Base-by-base conservation (phyloP, 2,329 filamentous ascomycete genomes). In the Claviceps citrina region DNA sequence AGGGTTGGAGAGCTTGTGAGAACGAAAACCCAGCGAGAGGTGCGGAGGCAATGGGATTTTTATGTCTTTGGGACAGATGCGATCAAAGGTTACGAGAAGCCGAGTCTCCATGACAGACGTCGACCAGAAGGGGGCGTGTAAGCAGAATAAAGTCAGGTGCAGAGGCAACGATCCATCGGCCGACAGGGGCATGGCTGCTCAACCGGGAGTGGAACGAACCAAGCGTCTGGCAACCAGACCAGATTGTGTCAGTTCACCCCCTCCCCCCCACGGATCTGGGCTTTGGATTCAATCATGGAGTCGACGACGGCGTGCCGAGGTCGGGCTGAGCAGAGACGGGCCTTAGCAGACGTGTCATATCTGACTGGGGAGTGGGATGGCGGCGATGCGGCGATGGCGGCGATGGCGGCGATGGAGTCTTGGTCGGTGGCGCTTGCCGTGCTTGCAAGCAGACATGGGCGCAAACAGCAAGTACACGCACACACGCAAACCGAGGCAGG, bases 271-370 rank as follows among this genome's bases (percentile, higher is more conserved):
- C 44, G 39, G 43, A 43, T 42, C 42, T 43, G 49, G 37, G 35
- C 35, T 31, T 43, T 44, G 44, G 42, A 8, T 41, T 34, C 43
- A 38, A 40, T 24, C 50, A 55, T 55, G 26, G 47, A 45, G 49
- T 50, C 48, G 44, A 46, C 44, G 45, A 51, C 36, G 43, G 50
- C 40, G 31, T 49, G 41, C 53, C 43, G 42, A 50, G 31, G 22
- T 27, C 36, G 37, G 33, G 18, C 40, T 44, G 46, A 47, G 42
- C 45, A 44, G 42, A 46, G 45, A n/a, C 28, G 15, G 25, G 33
- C 10, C 41, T 46, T 47, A 52, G 50, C 42, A 57, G 56, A 59
- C 56, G 48, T 59, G 56, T 59, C 56, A 58, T 52, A 57, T 59
- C 49, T 55, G 49, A 56, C 37, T 39, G 40, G 39, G 16, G 44